A percentile compares a stretch with the other conserved stretches of the same genome.
These are phyloP conservation scores for Smallanthus sonchifolius DNA, from an alignment of 129 eudicot genomes.

Conservation along the genomic window DNA sequence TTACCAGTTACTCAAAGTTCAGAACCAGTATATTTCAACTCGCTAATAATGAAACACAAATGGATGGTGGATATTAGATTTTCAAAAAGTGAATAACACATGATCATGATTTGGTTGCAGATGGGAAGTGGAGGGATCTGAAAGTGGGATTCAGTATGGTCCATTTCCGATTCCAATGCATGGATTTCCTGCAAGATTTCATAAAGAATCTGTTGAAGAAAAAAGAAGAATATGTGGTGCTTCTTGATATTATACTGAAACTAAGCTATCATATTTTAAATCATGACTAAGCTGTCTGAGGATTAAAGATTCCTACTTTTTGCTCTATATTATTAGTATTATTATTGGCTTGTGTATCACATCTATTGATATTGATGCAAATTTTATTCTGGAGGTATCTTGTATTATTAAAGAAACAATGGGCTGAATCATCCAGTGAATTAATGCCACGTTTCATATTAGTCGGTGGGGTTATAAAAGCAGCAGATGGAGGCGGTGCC, in stretches of 20 bases:
- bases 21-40: not conserved
- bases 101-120: slow-evolving; percentile 46
- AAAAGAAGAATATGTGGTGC: slow-evolving; percentile 29
- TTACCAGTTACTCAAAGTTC: not conserved
- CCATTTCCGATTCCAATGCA: slow-evolving; percentile 86
- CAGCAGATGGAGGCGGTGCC: slow-evolving; percentile 13
- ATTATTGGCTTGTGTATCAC: slow-evolving; percentile 27
- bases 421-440: slow-evolving; percentile 11
- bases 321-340: slow-evolving; percentile 8
- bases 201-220: slow-evolving; percentile 43
- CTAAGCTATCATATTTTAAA: too few species aligned
- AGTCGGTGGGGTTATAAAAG: slow-evolving; percentile 22
- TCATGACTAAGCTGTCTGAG: slow-evolving; percentile 29
- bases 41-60: slow-evolving; percentile 11
- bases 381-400: slow-evolving; percentile 19
- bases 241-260: slow-evolving; percentile 26
- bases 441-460: slow-evolving; percentile 14
- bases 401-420: slow-evolving; percentile 34
- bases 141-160: slow-evolving; percentile 69
- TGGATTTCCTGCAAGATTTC: slow-evolving; percentile 78
- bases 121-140: slow-evolving; percentile 72
- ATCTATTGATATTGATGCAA: slow-evolving; percentile 21
- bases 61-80: slow-evolving; percentile 20
- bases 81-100: slow-evolving; percentile 14
- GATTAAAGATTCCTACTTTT: slow-evolving; percentile 32